Conservation (phyloP, 208 protist genomes). For the Leishmania amazonensis region DNA sequence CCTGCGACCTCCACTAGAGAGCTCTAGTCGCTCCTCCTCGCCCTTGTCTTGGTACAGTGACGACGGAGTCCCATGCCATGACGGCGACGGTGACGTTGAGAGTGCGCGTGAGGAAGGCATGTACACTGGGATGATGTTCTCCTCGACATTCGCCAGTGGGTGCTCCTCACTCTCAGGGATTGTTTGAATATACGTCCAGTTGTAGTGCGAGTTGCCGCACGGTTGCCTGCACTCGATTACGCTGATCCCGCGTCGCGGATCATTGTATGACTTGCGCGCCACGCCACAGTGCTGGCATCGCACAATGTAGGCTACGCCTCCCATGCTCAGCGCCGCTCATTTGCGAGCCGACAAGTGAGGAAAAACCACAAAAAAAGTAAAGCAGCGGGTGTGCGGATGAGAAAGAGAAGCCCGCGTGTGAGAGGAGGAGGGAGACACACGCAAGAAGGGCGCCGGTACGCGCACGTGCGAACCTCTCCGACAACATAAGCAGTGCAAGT, state of each 20-base stretch:
- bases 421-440: too few species aligned
- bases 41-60: neutral
- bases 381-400: neutral
- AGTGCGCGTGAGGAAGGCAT: neutral
- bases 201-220: conserved; percentile 46
- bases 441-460: neutral
- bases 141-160: conserved; percentile 10
- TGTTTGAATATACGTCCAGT: conserved; percentile 44
- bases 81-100: neutral
- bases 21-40: neutral
- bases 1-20: conserved; percentile 5
- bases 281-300: conserved; percentile 49
- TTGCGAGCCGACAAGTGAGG: neutral
- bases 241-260: conserved; percentile 36
- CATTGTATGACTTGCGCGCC: conserved; percentile 55
- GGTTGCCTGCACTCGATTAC: conserved; percentile 54
- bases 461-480: neutral
- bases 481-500: neutral
- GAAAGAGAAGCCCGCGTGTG: neutral
- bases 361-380: neutral
- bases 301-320: conserved; percentile 36
- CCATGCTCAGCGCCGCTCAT: conserved; percentile 1
- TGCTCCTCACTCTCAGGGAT: conserved; percentile 16
- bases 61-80: neutral
- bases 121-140: conserved; percentile 21